These are phyloP conservation scores for Cryptococcus sp. DNA, from an alignment of 1,284 basidiomycete genomes.

Conservation along the genomic window DNA sequence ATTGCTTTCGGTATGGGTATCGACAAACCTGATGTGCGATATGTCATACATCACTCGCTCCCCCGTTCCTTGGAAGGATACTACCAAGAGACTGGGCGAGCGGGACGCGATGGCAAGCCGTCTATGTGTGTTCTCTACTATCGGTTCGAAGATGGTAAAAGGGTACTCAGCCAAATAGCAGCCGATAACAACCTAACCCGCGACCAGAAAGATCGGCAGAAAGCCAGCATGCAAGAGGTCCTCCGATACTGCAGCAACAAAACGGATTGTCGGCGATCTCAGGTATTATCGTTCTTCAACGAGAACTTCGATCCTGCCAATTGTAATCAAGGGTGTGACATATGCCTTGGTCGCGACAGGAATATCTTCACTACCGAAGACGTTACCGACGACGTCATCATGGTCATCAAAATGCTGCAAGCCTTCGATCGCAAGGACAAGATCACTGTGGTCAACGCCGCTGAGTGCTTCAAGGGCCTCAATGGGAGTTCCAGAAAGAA, in stretches of 20 bases:
- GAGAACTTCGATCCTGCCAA: slow-evolving; percentile 49
- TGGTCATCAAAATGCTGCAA: slow-evolving; percentile 41
- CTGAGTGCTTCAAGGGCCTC: slow-evolving; percentile 46
- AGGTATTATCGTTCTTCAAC: slow-evolving; percentile 64
- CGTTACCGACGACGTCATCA: slow-evolving; percentile 40
- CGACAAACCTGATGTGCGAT: slow-evolving; percentile 73
- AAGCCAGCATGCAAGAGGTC: slow-evolving; percentile 62
- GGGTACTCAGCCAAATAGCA: slow-evolving; percentile 60
- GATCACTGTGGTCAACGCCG: slow-evolving; percentile 46
- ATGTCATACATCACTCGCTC: slow-evolving; percentile 73
- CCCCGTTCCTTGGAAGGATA: slow-evolving; percentile 72
- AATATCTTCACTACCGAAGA: slow-evolving; percentile 37
- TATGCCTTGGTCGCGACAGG: slow-evolving; percentile 42
- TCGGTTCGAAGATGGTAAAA: slow-evolving; percentile 59
- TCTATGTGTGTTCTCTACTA: slow-evolving; percentile 69
- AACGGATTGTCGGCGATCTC: slow-evolving; percentile 81
- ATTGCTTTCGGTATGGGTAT: slow-evolving; percentile 96
- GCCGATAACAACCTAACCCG: slow-evolving; percentile 55
- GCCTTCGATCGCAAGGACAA: slow-evolving; percentile 27
- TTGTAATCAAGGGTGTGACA: slow-evolving; percentile 51
- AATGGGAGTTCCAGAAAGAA: slow-evolving; percentile 34
- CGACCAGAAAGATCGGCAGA: slow-evolving; percentile 63
- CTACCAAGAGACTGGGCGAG: slow-evolving; percentile 83
- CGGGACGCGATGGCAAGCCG: slow-evolving; percentile 71
- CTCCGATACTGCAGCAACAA: slow-evolving; percentile 76